Evolutionary conservation across 306 rosid genomes (phyloP).

Genomic region (Carpinus viminea): DNA sequence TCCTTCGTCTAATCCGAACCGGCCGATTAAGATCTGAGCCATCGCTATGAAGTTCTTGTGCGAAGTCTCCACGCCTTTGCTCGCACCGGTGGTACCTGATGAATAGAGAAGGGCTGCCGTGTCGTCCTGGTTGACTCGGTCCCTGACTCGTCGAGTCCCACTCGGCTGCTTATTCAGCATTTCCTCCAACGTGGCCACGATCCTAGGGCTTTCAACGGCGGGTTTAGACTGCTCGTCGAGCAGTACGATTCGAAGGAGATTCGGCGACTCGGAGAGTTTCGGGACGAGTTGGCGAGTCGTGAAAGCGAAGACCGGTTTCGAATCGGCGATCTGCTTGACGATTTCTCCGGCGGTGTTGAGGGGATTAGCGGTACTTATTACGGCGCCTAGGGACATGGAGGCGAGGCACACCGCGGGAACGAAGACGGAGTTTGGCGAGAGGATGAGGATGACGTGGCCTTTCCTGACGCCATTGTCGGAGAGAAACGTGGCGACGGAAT

Average conservation of each 20-base stretch:
- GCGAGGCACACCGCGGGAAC: constrained; percentile 81
- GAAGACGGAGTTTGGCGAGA: constrained; percentile 78
- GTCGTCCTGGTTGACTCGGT: constrained; percentile 66
- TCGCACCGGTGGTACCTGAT: constrained; percentile 84
- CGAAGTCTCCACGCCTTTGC: constrained; percentile 83
- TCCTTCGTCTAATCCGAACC: constrained; percentile 38
- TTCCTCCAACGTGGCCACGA: constrained; percentile 32
- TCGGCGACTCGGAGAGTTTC: constrained; percentile 43
- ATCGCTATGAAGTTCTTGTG: constrained; percentile 69
- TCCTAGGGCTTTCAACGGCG: background rate
- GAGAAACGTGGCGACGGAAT: constrained; percentile 57
- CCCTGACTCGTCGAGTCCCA: constrained; percentile 24
- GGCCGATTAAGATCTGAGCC: constrained; percentile 45
- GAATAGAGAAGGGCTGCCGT: constrained; percentile 85
- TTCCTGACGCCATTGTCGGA: constrained; percentile 63
- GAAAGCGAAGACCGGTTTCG: constrained; percentile 75
- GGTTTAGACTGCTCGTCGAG: constrained; percentile 34
- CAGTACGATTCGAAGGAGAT: constrained; percentile 50
- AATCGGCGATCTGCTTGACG: constrained; percentile 73
- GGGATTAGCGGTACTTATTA: constrained; percentile 88
- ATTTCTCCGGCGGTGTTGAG: constrained; percentile 78
- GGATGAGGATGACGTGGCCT: constrained; percentile 77
- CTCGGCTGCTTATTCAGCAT: constrained; percentile 52
- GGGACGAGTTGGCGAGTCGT: constrained; percentile 50
- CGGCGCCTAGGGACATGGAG: constrained; percentile 81